Evolutionary conservation across 1,139 yeast species (phyloP), one percentile per base, ranked within the genome.

Genomic region (Yamadazyma mexicana): DNA sequence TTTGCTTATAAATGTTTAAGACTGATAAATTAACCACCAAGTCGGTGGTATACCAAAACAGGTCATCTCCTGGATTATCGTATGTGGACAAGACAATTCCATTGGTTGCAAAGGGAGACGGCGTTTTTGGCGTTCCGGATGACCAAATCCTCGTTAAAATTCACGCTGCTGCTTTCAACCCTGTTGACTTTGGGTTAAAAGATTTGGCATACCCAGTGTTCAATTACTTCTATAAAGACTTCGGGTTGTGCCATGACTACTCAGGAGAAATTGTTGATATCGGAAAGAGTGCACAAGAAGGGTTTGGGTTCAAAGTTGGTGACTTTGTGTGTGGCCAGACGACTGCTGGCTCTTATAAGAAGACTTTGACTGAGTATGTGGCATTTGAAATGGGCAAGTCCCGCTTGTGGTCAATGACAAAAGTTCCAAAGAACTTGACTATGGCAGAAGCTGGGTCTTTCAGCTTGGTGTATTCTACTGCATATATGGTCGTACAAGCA

Each of bases 241-340:
- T 51, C 47, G 23, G 37, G 17, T 26, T 82, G 24, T 91, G 92
- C 4, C 66, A 78, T 43, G 95, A 87, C 52, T 86, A 75, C 51
- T 60, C 84, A 9, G 95, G 95, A 28, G 64, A 66, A 1, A 69
- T 87, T 28, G 73, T 73, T 2, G 71, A 78, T 28, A 78, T 82
- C 34, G 94, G 95, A 9, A 56, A 59, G 0, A 55, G 59, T 5
- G 59, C 74, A 10, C 52, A 54, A 3, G 46, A 45, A 3, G 52
- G 52, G 17, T 49, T 53, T 2, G 54, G 60, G 11, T 73, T 75
- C 58, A 59, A 65, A 20, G 75, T 62, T 4, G 92, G 91, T 25
- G 92, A 85, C 50, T 69, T 72, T 28, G 83, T 85, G 1, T 76
- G 76, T 51, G 95, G 95, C 9, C 72, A 71, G 3, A 56, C 61